A percentile compares a stretch with the other conserved stretches of the same genome.
These are phyloP conservation scores for Globisporangium mamillatum DNA, from an alignment of 352 stramenopile genomes.

Conservation along the genomic window DNA sequence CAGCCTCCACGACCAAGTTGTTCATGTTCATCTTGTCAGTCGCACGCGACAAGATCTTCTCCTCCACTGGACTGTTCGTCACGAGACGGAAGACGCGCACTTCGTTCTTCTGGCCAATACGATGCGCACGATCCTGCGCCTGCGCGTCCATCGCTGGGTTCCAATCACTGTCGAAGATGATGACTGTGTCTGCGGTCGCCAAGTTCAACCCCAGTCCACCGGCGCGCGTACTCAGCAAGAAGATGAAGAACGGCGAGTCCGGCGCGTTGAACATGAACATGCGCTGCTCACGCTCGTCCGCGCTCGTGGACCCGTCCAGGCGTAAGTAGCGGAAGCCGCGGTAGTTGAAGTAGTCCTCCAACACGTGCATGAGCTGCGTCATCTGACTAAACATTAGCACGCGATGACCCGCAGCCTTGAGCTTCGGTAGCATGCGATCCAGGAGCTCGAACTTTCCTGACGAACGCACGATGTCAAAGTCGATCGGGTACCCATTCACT, in stretches of 20 bases:
- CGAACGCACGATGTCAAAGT: conserved; percentile 84
- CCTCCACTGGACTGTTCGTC: conserved; percentile 85
- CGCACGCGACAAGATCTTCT: conserved; percentile 84
- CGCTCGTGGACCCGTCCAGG: conserved; percentile 95
- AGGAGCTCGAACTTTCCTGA: conserved; percentile 95
- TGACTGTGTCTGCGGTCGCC: conserved; percentile 97
- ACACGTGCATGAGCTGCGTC: conserved; percentile 88
- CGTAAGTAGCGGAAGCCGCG: conserved; percentile 93
- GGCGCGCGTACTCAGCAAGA: conserved; percentile 96
- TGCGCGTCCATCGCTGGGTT: conserved; percentile 97
- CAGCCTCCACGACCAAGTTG: conserved; percentile 86
- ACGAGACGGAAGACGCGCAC: conserved; percentile 85
- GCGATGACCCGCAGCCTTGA: conserved; percentile 91
- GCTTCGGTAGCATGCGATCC: conserved; percentile 95
- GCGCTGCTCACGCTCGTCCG: conserved; percentile 94
- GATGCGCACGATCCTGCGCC: conserved; percentile 89
- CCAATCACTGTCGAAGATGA: conserved; percentile 99
- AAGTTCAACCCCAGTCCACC: conserved; percentile 98
- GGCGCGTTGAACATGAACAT: conserved; percentile 98
- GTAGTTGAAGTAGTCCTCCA: conserved; percentile 90
- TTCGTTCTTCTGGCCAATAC: conserved; percentile 91
- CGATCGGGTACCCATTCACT: conserved; percentile 78
- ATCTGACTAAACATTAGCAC: conserved; percentile 92
- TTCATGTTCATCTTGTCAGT: conserved; percentile 93
- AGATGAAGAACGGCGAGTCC: conserved; percentile 92